These are phyloP conservation scores for Leishmania braziliensis DNA, from an alignment of 208 protist genomes.

Conservation along the genomic window DNA sequence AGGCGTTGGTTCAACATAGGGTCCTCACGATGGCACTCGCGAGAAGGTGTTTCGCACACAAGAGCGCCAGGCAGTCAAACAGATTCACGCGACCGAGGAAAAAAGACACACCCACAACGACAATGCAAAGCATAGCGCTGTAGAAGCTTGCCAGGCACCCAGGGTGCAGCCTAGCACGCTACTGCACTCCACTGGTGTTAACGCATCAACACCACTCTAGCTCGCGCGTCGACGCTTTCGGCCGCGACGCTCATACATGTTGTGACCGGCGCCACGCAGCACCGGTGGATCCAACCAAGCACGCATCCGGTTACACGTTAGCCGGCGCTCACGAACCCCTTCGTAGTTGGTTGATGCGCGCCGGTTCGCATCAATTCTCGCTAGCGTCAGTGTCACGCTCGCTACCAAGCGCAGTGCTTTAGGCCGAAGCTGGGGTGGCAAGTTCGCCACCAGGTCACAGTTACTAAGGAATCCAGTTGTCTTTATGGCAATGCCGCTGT, in stretches of 20 bases:
- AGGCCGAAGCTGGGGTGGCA: conserved; percentile 80
- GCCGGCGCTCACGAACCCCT: conserved; percentile 65
- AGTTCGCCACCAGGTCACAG: conserved; percentile 78
- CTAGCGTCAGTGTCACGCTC: conserved; percentile 54
- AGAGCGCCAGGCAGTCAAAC: background rate
- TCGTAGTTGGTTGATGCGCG: conserved; percentile 67
- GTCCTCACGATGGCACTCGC: background rate
- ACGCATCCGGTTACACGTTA: conserved; percentile 65
- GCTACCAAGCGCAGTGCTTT: conserved; percentile 85
- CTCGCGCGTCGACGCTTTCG: conserved; percentile 54
- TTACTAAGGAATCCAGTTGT: conserved; percentile 91
- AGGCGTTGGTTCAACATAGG: background rate
- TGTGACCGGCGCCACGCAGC: conserved; percentile 80
- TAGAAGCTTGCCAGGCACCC: background rate
- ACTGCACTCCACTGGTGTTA: too few species aligned
- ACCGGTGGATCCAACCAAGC: conserved; percentile 85
- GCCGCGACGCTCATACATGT: conserved; percentile 83
- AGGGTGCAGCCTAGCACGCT: background rate
- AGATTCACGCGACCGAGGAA: background rate
- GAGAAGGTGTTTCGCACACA: background rate
- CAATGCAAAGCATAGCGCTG: background rate
- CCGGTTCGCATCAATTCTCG: conserved; percentile 86
- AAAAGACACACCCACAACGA: background rate
- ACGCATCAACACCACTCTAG: background rate
- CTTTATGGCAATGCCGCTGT: conserved; percentile 69